A percentile compares a stretch with the other conserved stretches of the same genome.
phyloP scores from a whole-genome alignment of 805 yeast species.

The Lachancea dasiensis region DNA sequence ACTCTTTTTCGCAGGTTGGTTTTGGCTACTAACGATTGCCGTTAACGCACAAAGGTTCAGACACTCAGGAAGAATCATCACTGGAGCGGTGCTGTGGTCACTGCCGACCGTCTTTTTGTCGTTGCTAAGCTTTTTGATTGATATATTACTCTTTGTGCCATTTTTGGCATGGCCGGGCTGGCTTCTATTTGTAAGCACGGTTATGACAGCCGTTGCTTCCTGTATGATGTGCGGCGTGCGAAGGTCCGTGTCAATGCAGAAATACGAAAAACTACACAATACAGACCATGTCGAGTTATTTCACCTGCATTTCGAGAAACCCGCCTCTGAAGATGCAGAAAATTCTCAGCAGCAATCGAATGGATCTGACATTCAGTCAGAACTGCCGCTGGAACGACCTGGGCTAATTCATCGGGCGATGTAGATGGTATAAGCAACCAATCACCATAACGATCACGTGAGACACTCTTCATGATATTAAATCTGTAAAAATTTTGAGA shows the following conservation, averaged over 20 bases:
- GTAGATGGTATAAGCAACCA: not conserved
- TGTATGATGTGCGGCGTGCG: conserved; percentile 67
- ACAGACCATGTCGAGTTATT: conserved; percentile 4
- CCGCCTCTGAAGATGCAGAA: conserved; percentile 1
- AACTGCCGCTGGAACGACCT: not conserved
- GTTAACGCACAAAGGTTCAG: conserved; percentile 36
- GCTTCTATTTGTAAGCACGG: conserved; percentile 67
- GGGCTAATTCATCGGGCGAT: not conserved
- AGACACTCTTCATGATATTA: not conserved
- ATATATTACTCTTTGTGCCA: conserved; percentile 70
- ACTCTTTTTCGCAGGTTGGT: conserved; percentile 45
- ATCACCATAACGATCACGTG: not conserved
- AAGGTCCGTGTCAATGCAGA: conserved; percentile 44
- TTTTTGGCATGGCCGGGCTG: conserved; percentile 80
- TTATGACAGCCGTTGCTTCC: conserved; percentile 56
- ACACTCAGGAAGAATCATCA: conserved; percentile 38
- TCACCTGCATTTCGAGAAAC: conserved; percentile 4
- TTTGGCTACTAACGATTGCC: conserved; percentile 37
- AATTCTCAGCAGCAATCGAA: not conserved
- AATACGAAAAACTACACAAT: conserved; percentile 7
- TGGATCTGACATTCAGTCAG: not conserved
- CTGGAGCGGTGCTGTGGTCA: conserved; percentile 51
- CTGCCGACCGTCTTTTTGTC: conserved; percentile 64
- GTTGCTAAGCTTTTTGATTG: conserved; percentile 73
- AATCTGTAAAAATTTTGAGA: not conserved